Conservation (phyloP, 345 rosid species). For the Populus pruinosa region DNA sequence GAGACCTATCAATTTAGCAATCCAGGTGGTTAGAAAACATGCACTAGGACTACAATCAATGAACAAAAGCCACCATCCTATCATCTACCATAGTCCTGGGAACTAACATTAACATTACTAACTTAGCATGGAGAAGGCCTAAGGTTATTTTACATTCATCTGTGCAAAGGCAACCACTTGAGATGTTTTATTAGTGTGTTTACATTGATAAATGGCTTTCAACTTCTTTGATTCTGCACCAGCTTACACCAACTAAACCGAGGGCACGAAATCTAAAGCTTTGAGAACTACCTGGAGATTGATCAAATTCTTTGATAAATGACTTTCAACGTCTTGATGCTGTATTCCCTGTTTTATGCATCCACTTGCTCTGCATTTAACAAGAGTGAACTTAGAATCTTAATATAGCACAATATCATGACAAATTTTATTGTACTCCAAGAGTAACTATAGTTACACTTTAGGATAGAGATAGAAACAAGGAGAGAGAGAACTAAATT, state of each 20-base stretch:
- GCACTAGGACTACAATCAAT: slow-evolving; percentile 15
- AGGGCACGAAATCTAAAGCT: slow-evolving; percentile 13
- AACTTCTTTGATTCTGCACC: slow-evolving; percentile 17
- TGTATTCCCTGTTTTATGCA: slow-evolving; percentile 49
- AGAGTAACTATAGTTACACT: too few species aligned
- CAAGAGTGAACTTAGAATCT: background rate
- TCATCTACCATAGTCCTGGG: slow-evolving; percentile 9
- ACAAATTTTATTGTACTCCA: too few species aligned
- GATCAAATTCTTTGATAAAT: slow-evolving; percentile 18
- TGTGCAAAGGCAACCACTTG: slow-evolving; percentile 5
- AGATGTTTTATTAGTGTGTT: slow-evolving; percentile 28
- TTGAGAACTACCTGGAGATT: background rate
- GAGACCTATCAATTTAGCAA: slow-evolving; percentile 17
- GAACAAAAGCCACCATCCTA: slow-evolving; percentile 14
- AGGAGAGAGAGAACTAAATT: too few species aligned
- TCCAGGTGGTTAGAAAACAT: slow-evolving; percentile 23
- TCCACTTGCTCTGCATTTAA: slow-evolving; percentile 75
- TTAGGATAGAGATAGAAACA: too few species aligned
- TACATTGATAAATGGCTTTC: slow-evolving; percentile 31
- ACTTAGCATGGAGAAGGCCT: slow-evolving; percentile 19
- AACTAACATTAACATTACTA: slow-evolving; percentile 18
- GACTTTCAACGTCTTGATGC: slow-evolving; percentile 29
- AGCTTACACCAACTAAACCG: slow-evolving; percentile 7
- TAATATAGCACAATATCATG: background rate
- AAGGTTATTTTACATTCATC: slow-evolving; percentile 35